Evolutionary conservation across 495 filamentous ascomycete species (phyloP), one percentile per base, ranked within the genome.

Genomic region (Penicillium alfredii): DNA sequence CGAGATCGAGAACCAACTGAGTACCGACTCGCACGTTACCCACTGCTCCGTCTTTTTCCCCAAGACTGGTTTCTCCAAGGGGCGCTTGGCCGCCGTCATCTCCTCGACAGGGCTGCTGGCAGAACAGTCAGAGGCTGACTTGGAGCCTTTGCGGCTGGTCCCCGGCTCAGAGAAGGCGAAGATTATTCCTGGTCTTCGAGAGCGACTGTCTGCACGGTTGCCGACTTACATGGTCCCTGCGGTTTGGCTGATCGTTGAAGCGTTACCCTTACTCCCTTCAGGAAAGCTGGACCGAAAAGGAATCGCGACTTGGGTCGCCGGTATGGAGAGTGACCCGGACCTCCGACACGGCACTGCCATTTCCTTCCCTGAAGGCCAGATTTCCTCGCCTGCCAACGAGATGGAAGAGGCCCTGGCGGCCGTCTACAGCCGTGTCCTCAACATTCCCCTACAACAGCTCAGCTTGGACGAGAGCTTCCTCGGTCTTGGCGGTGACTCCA

Each of bases 401-500:
- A 55, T 42, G 0, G 69, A 71, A 34, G 55, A 56, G 11, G 55
- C 49, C 22, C 29, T 74, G 10, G 48, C 58, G 13, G 50, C 51
- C 3, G 65, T 79, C 5, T 78, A 66, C 64, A 67, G 67, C 33
- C 56, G 69, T 15, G 70, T 78, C 4, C 63, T 81, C 10, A 76
- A 76, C 33, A 55, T 78, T 7, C 65, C 64, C 0, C 43, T 48
- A 15, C 45, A 21, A 11, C 53, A 64, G 4, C 73, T 83, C 22
- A 61, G 65, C 7, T 43, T 76, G 18, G 58, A 72, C 14, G 69
- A 80, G 42, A 74, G 69, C 42, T 85, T 86, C 53, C 64, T 85
- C 44, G 65, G 61, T 14, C 62, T 82, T 6, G 81, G 81, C 9
- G 81, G 81, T 24, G 81, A 86, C 43, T 84, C 80, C 1, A 81